Base-by-base conservation (phyloP, 2,329 filamentous ascomycete genomes). In the Fusarium nematophilum region DNA sequence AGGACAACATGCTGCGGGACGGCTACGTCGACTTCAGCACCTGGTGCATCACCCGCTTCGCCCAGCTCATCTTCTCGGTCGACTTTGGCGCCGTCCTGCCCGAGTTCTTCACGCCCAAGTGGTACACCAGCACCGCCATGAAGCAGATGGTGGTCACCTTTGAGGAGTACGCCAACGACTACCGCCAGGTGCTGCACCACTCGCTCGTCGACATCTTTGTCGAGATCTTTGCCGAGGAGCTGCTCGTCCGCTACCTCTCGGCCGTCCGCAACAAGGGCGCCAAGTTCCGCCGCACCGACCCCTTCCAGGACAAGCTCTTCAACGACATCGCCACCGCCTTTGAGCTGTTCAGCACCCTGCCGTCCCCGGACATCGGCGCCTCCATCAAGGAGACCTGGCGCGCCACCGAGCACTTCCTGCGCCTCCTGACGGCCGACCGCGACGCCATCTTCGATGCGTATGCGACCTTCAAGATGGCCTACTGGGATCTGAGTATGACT, bases 11-110 rank as follows among this genome's bases (percentile, higher is more conserved):
- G 29, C 84, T 98, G 33, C 90, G 91, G 40, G 92, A 97, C 75
- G 92, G 92, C 64, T 99, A 98, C 76, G 91, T 99, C 46, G 95
- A 99, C 78, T 86, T 97, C 54, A 92, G 91, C 68, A 97, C 93
- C 6, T 93, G 94, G 82, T 97, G 93, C 78, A 91, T 98, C 70
- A 87, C 87, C 67, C 88, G 90, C 66, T 98, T 98, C 72, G 91
- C 92, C 46, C 84, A 88, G 57, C 85, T 98, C 53, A 90, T 99
- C 72, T 97, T 99, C 80, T 82, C 86, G 31, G 90, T 96, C 66
- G 95, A 99, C 81, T 96, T 99, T 81, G 85, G 84, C 62, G 74
- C 86, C 21, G 92, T 96, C 30, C 87, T 97, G 72, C 84, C 89
- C 37, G 91, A 95, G 63, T 93, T 98, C 79, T 99, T 98, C 81